A percentile compares a stretch with the other conserved stretches of the same genome.
Evolutionary conservation across 2,329 filamentous ascomycete species (phyloP).

Genomic region (Drechslerella coelobrocha): DNA sequence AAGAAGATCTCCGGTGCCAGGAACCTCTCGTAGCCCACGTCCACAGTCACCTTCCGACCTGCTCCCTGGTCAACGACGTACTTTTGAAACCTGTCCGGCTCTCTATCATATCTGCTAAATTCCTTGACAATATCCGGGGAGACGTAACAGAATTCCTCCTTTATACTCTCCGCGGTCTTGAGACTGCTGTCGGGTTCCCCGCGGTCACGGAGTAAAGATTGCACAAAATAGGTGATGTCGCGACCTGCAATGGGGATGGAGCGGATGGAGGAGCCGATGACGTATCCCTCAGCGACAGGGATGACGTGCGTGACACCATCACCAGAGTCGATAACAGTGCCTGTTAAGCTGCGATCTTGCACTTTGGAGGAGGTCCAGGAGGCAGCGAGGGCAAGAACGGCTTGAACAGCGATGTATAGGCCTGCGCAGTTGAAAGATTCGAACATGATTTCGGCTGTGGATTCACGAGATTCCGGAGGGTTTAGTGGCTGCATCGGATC

Average conservation of each 20-base stretch:
- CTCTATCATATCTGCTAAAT: conserved; percentile 90
- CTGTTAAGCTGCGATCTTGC: conserved; percentile 91
- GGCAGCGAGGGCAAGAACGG: conserved; percentile 91
- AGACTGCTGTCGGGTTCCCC: conserved; percentile 95
- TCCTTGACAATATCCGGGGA: conserved; percentile 99
- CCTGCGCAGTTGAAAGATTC: conserved; percentile 99
- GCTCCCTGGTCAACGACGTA: conserved; percentile 86
- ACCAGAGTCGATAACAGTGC: conserved; percentile 97
- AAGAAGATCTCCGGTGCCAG: conserved; percentile 99
- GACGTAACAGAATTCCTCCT: conserved; percentile 98
- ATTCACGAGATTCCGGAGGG: conserved; percentile 97
- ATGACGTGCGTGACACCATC: conserved; percentile 99
- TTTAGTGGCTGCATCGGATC: conserved; percentile 76
- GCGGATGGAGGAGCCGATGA: conserved; percentile 98
- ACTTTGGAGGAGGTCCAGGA: conserved; percentile 99
- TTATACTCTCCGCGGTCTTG: conserved; percentile 97
- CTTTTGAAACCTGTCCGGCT: conserved; percentile 87
- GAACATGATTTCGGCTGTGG: conserved; percentile 99
- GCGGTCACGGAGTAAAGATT: conserved; percentile 91
- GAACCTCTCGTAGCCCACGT: conserved; percentile 97
- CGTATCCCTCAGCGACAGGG: conserved; percentile 96
- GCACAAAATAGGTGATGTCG: conserved; percentile 98
- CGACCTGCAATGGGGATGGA: conserved; percentile 97
- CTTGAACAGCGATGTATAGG: conserved; percentile 98
- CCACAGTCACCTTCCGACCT: conserved; percentile 81